Percentiles rank a stretch among this genome's conserved stretches.
Conservation (phyloP, 208 protist species). For the Wallacemonas sp. region DNA sequence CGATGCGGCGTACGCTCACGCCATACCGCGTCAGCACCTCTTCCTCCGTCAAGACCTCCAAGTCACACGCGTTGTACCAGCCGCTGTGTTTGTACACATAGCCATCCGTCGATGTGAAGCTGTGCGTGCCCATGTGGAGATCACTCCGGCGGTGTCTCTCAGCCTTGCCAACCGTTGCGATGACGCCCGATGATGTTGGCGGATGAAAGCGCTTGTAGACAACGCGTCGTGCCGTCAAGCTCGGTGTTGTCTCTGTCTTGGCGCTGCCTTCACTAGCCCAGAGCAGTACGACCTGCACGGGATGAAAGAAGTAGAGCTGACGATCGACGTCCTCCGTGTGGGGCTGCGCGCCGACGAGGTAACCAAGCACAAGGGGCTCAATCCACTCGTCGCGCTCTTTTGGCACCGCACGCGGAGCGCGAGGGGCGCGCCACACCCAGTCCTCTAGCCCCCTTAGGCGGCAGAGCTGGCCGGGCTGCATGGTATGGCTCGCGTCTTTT, state of each 20-base stretch:
- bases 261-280: background rate
- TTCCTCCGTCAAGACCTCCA: slow-evolving; percentile 25
- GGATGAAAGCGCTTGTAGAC: background rate
- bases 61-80: slow-evolving; percentile 61
- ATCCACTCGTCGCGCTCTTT: slow-evolving; percentile 4
- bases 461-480: slow-evolving; percentile 45
- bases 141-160: slow-evolving; percentile 30
- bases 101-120: slow-evolving; percentile 43
- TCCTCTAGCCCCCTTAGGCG: slow-evolving; percentile 18
- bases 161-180: slow-evolving; percentile 15
- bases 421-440: slow-evolving; percentile 5
- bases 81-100: slow-evolving; percentile 72
- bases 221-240: background rate
- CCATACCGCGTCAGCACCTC: slow-evolving; percentile 11
- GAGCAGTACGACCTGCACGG: slow-evolving; percentile 39
- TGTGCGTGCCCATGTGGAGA: slow-evolving; percentile 22
- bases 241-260: background rate
- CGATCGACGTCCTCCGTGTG: slow-evolving; percentile 51
- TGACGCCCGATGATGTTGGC: background rate
- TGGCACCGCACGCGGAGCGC: background rate
- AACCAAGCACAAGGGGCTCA: slow-evolving; percentile 17
- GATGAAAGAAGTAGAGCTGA: slow-evolving; percentile 53
- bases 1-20: slow-evolving; percentile 4
- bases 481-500: slow-evolving; percentile 3
- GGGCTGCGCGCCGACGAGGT: slow-evolving; percentile 39